Conservation (phyloP, 2,329 filamentous ascomycete genomes). For the Cordyceps militaris region DNA sequence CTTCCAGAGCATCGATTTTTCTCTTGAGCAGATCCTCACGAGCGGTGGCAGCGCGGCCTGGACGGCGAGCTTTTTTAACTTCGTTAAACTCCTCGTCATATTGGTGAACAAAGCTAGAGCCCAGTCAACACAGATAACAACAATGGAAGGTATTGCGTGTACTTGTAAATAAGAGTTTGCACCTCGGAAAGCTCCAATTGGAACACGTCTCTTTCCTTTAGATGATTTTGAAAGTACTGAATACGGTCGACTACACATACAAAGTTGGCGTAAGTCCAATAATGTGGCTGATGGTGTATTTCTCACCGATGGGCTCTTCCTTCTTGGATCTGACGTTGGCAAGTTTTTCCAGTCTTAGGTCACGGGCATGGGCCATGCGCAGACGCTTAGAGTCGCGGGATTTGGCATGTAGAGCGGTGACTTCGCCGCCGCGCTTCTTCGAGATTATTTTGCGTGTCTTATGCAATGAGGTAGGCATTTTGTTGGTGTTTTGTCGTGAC, state of each 20-base stretch:
- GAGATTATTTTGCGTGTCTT: slow-evolving; percentile 86
- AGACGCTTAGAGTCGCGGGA: slow-evolving; percentile 80
- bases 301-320: slow-evolving; percentile 64
- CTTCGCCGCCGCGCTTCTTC: slow-evolving; percentile 73
- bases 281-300: not conserved
- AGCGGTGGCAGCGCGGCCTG: slow-evolving; percentile 70
- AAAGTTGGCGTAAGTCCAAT: slow-evolving; percentile 3
- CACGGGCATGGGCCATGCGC: slow-evolving; percentile 70
- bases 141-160: not conserved
- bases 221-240: slow-evolving; percentile 61
- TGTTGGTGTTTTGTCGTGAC: slow-evolving; percentile 18
- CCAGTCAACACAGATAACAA: not conserved
- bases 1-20: slow-evolving; percentile 61
- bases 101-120: slow-evolving; percentile 54
- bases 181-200: slow-evolving; percentile 50
- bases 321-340: slow-evolving; percentile 62
- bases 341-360: slow-evolving; percentile 73
- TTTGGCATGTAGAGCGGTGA: slow-evolving; percentile 75
- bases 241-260: slow-evolving; percentile 29
- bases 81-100: slow-evolving; percentile 63
- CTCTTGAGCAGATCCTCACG: slow-evolving; percentile 72
- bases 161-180: slow-evolving; percentile 57
- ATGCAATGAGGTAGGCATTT: slow-evolving; percentile 68
- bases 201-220: slow-evolving; percentile 41
- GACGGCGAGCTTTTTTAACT: slow-evolving; percentile 61